Conservation (phyloP, 306 rosid species). For the Argentina anserina region DNA sequence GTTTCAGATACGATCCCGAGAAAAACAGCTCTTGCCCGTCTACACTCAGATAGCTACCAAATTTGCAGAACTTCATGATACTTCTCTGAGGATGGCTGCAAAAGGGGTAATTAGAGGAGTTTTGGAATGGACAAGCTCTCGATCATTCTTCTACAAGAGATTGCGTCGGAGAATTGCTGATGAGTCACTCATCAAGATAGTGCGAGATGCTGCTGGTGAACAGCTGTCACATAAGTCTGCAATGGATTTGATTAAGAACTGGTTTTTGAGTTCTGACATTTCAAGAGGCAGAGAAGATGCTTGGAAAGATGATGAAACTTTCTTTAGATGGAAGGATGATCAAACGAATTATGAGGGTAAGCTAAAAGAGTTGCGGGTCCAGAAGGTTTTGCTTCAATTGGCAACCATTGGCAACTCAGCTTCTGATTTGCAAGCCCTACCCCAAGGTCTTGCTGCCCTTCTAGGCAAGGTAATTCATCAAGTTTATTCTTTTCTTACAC, state of each 20-base stretch:
- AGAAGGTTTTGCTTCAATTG: conserved; percentile 73
- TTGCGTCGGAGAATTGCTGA: conserved; percentile 76
- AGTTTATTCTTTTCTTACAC: not conserved
- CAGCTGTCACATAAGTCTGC: conserved; percentile 67
- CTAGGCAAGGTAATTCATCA: conserved; percentile 70
- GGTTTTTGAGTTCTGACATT: conserved; percentile 61
- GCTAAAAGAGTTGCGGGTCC: conserved; percentile 76
- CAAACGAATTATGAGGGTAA: conserved; percentile 58
- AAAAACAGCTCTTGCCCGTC: conserved; percentile 81
- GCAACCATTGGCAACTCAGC: conserved; percentile 62
- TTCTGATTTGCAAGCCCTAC: conserved; percentile 79
- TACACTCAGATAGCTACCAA: conserved; percentile 94
- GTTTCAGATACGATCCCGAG: conserved; percentile 80
- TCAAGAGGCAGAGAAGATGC: conserved; percentile 51
- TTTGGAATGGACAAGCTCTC: conserved; percentile 73
- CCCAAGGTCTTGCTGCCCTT: conserved; percentile 91
- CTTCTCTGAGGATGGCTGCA: conserved; percentile 93
- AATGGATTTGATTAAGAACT: conserved; percentile 51
- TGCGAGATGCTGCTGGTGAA: conserved; percentile 82
- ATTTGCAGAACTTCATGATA: conserved; percentile 91
- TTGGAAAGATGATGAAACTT: conserved; percentile 75
- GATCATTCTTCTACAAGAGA: conserved; percentile 75
- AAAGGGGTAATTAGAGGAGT: conserved; percentile 88
- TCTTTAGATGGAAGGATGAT: conserved; percentile 83
- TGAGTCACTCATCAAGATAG: conserved; percentile 61